phyloP scores from a whole-genome alignment of 2,329 filamentous ascomycete species.

The Colletotrichum lupini region DNA sequence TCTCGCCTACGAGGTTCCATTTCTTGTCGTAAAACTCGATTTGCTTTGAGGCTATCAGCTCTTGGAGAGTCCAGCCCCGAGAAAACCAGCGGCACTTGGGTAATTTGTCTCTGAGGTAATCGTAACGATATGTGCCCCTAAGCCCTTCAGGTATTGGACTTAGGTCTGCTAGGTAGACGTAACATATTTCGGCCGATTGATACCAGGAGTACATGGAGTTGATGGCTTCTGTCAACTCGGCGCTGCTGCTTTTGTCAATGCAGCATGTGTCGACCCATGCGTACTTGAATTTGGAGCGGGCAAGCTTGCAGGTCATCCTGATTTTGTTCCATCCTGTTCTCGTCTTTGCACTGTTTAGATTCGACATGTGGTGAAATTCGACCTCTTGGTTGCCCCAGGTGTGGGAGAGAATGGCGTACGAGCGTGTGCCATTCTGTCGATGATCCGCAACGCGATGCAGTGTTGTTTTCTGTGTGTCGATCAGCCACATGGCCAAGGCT shows the following conservation, averaged over 20 bases:
- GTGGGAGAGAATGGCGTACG: neutral
- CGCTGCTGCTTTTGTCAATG: neutral
- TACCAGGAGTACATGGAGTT: neutral
- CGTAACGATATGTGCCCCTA: neutral
- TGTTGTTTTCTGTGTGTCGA: neutral
- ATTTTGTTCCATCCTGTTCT: neutral
- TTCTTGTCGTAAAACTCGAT: neutral
- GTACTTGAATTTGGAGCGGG: neutral
- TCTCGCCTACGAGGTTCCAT: neutral
- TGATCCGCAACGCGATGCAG: neutral
- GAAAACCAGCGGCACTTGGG: neutral
- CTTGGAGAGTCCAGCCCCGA: neutral
- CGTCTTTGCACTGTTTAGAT: neutral
- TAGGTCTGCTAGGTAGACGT: neutral
- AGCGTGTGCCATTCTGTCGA: neutral
- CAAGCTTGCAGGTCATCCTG: neutral
- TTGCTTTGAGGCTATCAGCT: neutral
- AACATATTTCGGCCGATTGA: neutral
- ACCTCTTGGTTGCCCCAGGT: neutral
- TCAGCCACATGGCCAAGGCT: neutral
- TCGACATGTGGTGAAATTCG: neutral
- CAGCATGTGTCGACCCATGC: neutral
- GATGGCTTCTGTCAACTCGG: neutral
- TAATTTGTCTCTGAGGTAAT: neutral
- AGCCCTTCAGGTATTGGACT: neutral